These are phyloP conservation scores for Plasmodium gallinaceum DNA, from an alignment of 169 alveolate species.

Conservation along the genomic window DNA sequence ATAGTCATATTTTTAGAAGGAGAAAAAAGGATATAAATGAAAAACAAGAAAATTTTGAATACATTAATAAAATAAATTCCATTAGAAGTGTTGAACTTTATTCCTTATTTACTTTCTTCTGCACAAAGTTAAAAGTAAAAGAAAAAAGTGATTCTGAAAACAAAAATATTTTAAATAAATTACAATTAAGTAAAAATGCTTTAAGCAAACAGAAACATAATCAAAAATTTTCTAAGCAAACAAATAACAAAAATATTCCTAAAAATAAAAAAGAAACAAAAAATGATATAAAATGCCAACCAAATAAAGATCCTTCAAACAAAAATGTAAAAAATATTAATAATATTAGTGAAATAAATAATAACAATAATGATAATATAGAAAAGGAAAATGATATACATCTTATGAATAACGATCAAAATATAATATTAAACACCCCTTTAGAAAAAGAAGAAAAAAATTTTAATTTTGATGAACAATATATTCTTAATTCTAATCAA, in stretches of 20 bases:
- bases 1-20: background rate
- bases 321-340: background rate
- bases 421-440: background rate
- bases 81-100: slow-evolving; percentile 24
- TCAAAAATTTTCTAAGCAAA: slow-evolving; percentile 7
- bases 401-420: background rate
- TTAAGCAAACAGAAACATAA: background rate
- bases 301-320: slow-evolving; percentile 32
- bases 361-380: background rate
- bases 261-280: slow-evolving; percentile 18
- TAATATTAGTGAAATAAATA: background rate
- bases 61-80: slow-evolving; percentile 17
- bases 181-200: slow-evolving; percentile 3
- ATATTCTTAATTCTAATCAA: slow-evolving; percentile 13
- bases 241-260: slow-evolving; percentile 52
- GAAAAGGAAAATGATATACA: background rate
- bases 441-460: slow-evolving; percentile 7
- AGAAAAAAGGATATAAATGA: background rate
- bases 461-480: background rate
- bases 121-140: slow-evolving; percentile 56
- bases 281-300: slow-evolving; percentile 34
- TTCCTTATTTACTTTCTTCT: slow-evolving; percentile 57
- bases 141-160: slow-evolving; percentile 32
- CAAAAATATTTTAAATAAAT: slow-evolving; percentile 22
- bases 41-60: slow-evolving; percentile 7